These are phyloP conservation scores for Sideroxylon spinosum DNA, from an alignment of 179 eudicot genomes.

Conservation along the genomic window DNA sequence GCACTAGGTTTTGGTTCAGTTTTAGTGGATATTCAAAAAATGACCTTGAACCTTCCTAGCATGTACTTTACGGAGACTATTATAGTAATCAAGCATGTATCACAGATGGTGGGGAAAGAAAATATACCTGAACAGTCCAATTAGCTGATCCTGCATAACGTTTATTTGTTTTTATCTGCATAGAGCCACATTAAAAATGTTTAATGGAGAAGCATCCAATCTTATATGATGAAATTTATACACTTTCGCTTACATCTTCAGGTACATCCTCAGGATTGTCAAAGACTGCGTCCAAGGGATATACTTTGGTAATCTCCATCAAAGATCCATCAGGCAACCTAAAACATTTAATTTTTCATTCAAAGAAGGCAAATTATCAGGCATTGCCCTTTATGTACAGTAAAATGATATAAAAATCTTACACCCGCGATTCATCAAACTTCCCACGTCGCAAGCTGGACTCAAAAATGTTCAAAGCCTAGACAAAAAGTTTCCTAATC, in stretches of 20 bases:
- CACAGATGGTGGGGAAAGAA: neutral
- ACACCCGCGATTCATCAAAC: slow-evolving; percentile 90
- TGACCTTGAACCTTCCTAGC: neutral
- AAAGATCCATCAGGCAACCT: slow-evolving; percentile 95
- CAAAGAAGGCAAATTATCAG: slow-evolving; percentile 1
- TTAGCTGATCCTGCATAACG: slow-evolving; percentile 88
- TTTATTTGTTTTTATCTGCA: slow-evolving; percentile 82
- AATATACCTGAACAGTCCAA: slow-evolving; percentile 84
- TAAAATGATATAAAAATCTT: slow-evolving; percentile 25
- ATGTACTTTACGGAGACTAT: neutral
- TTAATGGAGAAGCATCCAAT: neutral
- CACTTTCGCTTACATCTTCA: slow-evolving; percentile 62
- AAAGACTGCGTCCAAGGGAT: slow-evolving; percentile 88
- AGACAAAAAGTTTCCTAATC: slow-evolving; percentile 15
- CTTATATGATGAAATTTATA: neutral
- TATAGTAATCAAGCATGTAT: neutral
- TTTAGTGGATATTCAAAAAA: neutral
- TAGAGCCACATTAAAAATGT: slow-evolving; percentile 18
- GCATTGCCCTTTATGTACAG: neutral
- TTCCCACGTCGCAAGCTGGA: slow-evolving; percentile 93
- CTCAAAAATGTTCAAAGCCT: slow-evolving; percentile 94
- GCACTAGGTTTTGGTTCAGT: neutral
- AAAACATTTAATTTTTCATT: slow-evolving; percentile 25
- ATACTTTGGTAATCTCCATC: slow-evolving; percentile 88
- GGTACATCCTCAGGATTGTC: slow-evolving; percentile 92